Evolutionary conservation across 495 filamentous ascomycete genomes (phyloP), one percentile per base, ranked within the genome.

Genomic region (Trichoderma orchidacearum): DNA sequence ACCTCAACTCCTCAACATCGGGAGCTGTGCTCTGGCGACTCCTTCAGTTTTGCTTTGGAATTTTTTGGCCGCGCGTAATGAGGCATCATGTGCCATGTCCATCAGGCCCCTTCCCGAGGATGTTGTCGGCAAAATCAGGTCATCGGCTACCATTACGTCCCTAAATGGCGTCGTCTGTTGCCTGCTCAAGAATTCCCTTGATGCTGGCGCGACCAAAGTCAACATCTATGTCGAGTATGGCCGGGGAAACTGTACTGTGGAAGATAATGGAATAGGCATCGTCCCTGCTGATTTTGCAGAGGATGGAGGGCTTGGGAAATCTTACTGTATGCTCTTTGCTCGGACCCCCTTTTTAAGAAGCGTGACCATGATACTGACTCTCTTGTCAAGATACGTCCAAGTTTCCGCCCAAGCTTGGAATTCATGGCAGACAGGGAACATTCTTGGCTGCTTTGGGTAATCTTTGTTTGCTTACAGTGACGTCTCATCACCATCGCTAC

Each of bases 181-280:
- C 53, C 73, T 98, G n/a, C 59, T 92, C 7, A 81, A 87, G 63
- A 98, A 98, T 68, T 80, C 89, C 0, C 75, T 98, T 21, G 93
- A 98, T 72, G 88, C 91, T 18, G 70, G 73, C 21, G 84, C 92
- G 17, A 81, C 73, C 34, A 87, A 80, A 56, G 70, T 96, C 51
- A 80, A 78, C 29, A 72, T 95, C 59, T 80, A 75, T 15, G 76
- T 95, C 15, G 87, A 97, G 67, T 88, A 88, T 58, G 63, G 66
- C 30, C 83, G 86, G 15, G 92, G 92, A 12, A 80, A 80, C 55
- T 95, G 91, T 68, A 76, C 81, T 0, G 81, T 97, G 15, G 90
- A 96, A 68, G 93, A 98, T 66, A 80, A 97, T 72, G 93, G 93
- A 1, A 51, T 77, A 53, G 93, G 93, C 0, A 94, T 98, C 54